Base-by-base conservation (phyloP, 2,329 filamentous ascomycete species). In the Delphinella strobiligena region DNA sequence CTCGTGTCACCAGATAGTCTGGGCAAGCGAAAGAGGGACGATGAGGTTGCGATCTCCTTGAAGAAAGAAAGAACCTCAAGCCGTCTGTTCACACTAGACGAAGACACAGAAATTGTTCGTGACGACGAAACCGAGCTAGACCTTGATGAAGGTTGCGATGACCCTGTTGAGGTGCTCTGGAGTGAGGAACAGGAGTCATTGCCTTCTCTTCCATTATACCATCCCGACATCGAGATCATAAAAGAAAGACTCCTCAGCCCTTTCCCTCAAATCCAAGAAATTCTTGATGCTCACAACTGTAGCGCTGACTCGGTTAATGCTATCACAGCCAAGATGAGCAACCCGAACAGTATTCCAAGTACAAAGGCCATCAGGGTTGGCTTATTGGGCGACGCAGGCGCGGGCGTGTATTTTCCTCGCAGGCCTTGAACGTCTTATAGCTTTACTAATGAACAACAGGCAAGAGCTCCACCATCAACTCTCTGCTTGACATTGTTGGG, bases 401-500 rank as follows among this genome's bases (percentile, higher is more conserved):
- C 37, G 19, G 45, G 44, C 38, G 15, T 34, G 35, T 33, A 11
- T 4, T 27, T 7, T 2, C n/a, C n/a, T 4, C 4, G 7, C 7
- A 31, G 18, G 15, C 4, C n/a, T 18, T 30, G 12, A n/a, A n/a
- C n/a, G n/a, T 15, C n/a, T 32, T 18, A 15, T 4, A 15, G 22
- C 2, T 27, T 15, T 29, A 16, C 38, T 38, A 19, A 46, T 19
- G 4, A 30, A 12, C 7, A n/a, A n/a, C 17, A 45, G 52, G 52
- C 0, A 52, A 55, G 36, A 51, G 48, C 41, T 52, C 48, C 1
- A 34, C 52, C 1, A 32, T 55, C 5, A 54, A 53, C 29, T 42
- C 48, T 0, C 3, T 56, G 5, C 37, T 45, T 4, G 49, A 48
- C 15, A 38, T 42, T 2, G 40, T 41, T 0, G 30, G 44, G 16